Evolutionary conservation across 805 yeast species (phyloP).

Genomic region (Wickerhamiella sorbophila): DNA sequence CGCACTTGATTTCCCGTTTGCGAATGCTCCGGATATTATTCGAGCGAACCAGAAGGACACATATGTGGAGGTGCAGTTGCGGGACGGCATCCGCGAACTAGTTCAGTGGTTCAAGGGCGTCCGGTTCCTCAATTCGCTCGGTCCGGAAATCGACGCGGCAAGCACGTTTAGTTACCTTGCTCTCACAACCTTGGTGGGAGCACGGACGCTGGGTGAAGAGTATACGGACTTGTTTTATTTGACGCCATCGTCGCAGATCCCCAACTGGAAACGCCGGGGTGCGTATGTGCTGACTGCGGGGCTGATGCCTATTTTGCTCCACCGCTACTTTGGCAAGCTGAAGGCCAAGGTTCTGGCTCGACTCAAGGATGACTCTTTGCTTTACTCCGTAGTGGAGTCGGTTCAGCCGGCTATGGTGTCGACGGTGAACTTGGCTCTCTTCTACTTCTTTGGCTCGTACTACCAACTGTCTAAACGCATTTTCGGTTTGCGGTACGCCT

Average conservation of each 20-base stretch:
- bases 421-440: conserved; percentile 63
- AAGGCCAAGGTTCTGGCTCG: conserved; percentile 12
- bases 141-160: conserved; percentile 43
- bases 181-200: conserved; percentile 60
- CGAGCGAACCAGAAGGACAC: conserved; percentile 85
- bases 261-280: conserved; percentile 29
- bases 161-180: conserved; percentile 52
- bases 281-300: conserved; percentile 50
- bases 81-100: conserved; percentile 41
- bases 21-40: conserved; percentile 79
- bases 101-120: conserved; percentile 36
- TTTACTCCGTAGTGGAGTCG: conserved; percentile 6
- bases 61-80: conserved; percentile 45
- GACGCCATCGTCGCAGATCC: conserved; percentile 18
- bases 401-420: conserved; percentile 28
- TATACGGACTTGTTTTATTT: conserved; percentile 48
- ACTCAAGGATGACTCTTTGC: conserved; percentile 1
- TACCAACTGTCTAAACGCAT: conserved; percentile 65
- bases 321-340: conserved; percentile 13
- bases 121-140: conserved; percentile 47
- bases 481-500: conserved; percentile 62
- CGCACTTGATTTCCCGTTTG: conserved; percentile 38
- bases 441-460: conserved; percentile 71
- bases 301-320: conserved; percentile 42
- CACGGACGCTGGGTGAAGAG: conserved; percentile 86